These are phyloP conservation scores for Plasmopara viticola DNA, from an alignment of 352 stramenopile genomes.

Conservation along the genomic window DNA sequence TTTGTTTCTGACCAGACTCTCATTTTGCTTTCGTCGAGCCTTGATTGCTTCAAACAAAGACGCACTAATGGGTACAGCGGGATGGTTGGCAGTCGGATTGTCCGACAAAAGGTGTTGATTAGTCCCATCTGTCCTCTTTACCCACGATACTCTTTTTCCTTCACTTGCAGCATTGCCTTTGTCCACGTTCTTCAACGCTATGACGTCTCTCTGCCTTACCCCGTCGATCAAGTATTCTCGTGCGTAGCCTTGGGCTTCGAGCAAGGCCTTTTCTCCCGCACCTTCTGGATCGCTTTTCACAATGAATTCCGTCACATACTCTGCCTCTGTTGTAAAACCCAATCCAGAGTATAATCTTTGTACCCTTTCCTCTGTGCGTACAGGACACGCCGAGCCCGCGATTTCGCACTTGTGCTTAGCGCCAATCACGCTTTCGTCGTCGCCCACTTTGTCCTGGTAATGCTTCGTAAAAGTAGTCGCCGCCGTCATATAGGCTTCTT, in stretches of 20 bases:
- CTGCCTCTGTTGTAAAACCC: constrained; percentile 39
- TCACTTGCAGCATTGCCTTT: neutral
- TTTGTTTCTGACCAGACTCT: constrained; percentile 1
- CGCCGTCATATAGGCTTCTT: constrained; percentile 43
- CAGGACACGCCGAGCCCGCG: constrained; percentile 43
- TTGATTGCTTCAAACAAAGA: constrained; percentile 46
- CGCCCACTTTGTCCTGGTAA: neutral
- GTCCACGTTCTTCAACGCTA: constrained; percentile 1
- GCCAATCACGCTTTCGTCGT: neutral
- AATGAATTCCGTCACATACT: constrained; percentile 50
- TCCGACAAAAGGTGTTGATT: neutral
- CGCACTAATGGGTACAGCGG: constrained; percentile 22
- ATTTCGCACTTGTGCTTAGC: constrained; percentile 33
- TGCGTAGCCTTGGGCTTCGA: constrained; percentile 48
- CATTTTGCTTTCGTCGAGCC: constrained; percentile 27
- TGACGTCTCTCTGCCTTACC: constrained; percentile 33
- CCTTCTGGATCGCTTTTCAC: constrained; percentile 65
- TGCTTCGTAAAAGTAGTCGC: constrained; percentile 27
- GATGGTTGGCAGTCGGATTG: neutral
- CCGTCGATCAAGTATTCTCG: constrained; percentile 39
- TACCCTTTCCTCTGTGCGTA: constrained; percentile 35
- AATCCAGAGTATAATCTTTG: constrained; percentile 45
- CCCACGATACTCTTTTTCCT: constrained; percentile 29
- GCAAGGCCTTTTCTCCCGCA: constrained; percentile 50
- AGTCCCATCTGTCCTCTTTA: constrained; percentile 9